Conservation (phyloP, 768 basidiomycete species). For the Rickenella mellea region DNA sequence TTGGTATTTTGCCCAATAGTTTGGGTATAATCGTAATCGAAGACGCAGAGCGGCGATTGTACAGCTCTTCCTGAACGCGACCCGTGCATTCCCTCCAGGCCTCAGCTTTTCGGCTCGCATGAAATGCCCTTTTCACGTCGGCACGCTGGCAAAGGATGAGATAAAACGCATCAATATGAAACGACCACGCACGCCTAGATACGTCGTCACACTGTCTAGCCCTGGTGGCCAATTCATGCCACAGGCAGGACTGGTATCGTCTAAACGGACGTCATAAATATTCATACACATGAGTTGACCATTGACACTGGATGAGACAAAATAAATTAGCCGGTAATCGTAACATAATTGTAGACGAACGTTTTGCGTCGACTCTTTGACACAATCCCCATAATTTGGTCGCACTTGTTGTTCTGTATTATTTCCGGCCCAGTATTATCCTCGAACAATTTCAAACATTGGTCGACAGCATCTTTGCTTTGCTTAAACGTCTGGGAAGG, state of each 20-base stretch:
- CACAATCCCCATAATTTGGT: conserved; percentile 40
- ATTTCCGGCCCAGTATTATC: conserved; percentile 32
- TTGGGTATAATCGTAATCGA: conserved; percentile 69
- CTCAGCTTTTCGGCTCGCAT: conserved; percentile 67
- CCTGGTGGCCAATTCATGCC: conserved; percentile 98
- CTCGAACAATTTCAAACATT: conserved; percentile 43
- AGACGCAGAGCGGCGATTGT: conserved; percentile 46
- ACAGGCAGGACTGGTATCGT: conserved; percentile 78
- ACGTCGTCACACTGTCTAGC: conserved; percentile 61
- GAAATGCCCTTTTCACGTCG: conserved; percentile 77
- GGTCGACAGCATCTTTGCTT: conserved; percentile 43
- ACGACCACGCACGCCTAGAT: conserved; percentile 59
- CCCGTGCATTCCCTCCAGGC: conserved; percentile 84
- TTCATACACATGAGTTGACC: conserved; percentile 77
- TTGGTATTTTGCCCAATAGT: conserved; percentile 68
- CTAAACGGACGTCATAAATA: conserved; percentile 89
- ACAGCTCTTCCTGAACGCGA: conserved; percentile 55
- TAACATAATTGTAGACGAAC: neutral
- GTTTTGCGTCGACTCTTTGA: neutral
- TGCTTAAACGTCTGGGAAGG: conserved; percentile 49
- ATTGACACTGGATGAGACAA: conserved; percentile 39
- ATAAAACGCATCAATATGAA: neutral
- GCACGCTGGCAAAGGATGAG: conserved; percentile 40
- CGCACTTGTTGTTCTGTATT: conserved; percentile 49
- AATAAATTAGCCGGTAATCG: neutral